phyloP scores from a whole-genome alignment of 306 rosid species.

The Malus orientalis region DNA sequence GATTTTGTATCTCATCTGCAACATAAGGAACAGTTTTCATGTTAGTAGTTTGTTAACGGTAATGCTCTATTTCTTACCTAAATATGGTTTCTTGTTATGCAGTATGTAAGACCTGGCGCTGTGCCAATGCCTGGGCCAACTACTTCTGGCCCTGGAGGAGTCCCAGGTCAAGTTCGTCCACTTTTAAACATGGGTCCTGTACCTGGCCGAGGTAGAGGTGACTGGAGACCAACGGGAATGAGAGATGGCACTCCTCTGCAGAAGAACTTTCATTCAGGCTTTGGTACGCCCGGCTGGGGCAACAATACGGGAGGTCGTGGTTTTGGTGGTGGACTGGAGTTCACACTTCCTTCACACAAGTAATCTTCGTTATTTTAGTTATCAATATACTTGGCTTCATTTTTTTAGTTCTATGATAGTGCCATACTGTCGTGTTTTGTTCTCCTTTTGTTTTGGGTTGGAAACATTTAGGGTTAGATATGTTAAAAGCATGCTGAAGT shows the following conservation, averaged over 20 bases:
- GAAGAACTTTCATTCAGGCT: constrained; percentile 74
- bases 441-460: not conserved
- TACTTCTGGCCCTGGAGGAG: constrained; percentile 63
- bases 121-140: constrained; percentile 60
- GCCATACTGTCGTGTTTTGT: not conserved
- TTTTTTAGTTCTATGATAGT: not conserved
- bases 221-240: constrained; percentile 86
- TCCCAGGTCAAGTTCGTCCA: constrained; percentile 85
- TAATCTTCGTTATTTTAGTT: constrained; percentile 18
- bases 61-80: not conserved
- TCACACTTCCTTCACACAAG: constrained; percentile 99
- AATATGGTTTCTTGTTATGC: constrained; percentile 13
- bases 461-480: no score
- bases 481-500: not conserved
- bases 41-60: not conserved
- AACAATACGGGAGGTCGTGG: constrained; percentile 72
- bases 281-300: constrained; percentile 77
- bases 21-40: not conserved
- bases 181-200: constrained; percentile 46
- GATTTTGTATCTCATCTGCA: not conserved
- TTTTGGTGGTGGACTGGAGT: constrained; percentile 86
- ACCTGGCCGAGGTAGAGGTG: constrained; percentile 95
- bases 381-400: not conserved
- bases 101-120: constrained; percentile 99
- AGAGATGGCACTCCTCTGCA: constrained; percentile 54